phyloP scores from a whole-genome alignment of 1,284 basidiomycete genomes.

The Singerocomus rubriflavus region DNA sequence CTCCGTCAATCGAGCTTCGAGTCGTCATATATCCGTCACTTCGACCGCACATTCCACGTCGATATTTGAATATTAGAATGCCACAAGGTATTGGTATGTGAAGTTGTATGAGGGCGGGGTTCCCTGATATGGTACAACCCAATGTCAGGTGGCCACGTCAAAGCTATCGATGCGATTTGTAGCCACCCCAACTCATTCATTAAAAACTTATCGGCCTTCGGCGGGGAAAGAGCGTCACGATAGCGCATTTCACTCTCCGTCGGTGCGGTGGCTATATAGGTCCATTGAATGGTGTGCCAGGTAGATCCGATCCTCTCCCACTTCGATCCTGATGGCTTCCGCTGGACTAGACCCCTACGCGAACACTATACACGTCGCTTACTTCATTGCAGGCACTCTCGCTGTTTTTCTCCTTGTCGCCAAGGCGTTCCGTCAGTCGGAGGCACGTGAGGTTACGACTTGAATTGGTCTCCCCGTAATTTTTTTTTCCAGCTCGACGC shows the following conservation, averaged over 20 bases:
- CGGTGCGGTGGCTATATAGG: slow-evolving; percentile 1
- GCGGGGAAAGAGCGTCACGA: slow-evolving; percentile 1
- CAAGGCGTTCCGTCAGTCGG: not conserved
- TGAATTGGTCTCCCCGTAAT: not conserved
- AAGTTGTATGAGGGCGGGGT: not conserved
- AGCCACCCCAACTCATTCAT: slow-evolving; percentile 1
- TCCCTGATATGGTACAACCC: not conserved
- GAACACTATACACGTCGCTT: not conserved
- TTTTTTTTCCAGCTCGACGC: slow-evolving; percentile 13
- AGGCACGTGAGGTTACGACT: not conserved
- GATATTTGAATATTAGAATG: not conserved
- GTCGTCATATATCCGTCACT: not conserved
- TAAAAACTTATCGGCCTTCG: not conserved
- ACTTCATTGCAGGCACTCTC: not conserved
- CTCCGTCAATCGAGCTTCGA: not conserved
- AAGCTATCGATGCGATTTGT: too few species aligned
- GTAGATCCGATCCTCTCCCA: not conserved
- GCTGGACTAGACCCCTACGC: not conserved
- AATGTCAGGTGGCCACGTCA: too few species aligned
- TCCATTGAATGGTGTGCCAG: not conserved
- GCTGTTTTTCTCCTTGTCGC: not conserved
- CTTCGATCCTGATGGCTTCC: slow-evolving; percentile 1
- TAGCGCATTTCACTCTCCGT: not conserved
- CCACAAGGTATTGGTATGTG: not conserved
- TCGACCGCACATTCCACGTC: too few species aligned